Evolutionary conservation across 768 basidiomycete genomes (phyloP).

Genomic region (Leccinum longicurvipes): DNA sequence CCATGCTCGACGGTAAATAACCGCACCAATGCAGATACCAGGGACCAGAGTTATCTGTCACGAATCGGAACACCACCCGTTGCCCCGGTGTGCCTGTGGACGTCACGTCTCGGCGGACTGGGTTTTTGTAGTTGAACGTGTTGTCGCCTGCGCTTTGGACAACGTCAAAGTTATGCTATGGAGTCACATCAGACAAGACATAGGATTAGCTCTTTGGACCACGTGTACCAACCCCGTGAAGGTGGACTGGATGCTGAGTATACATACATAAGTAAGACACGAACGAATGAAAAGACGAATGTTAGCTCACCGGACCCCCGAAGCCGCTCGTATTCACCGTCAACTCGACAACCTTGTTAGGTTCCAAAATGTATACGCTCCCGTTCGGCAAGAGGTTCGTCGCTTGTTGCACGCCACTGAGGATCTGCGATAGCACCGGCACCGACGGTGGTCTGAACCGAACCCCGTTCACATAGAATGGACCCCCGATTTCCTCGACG

Average conservation of each 20-base stretch:
- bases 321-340: not conserved
- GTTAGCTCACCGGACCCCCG: not conserved
- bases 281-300: not conserved
- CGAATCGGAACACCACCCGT: not conserved
- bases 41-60: not conserved
- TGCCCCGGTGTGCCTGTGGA: not conserved
- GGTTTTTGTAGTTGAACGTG: not conserved
- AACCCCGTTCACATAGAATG: not conserved
- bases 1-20: not conserved
- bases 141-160: not conserved
- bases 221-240: not conserved
- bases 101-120: not conserved
- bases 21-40: slow-evolving; percentile 30
- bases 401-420: not conserved
- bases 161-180: not conserved
- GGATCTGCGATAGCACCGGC: not conserved
- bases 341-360: not conserved
- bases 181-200: not conserved
- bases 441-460: not conserved
- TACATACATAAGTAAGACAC: not conserved
- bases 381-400: not conserved
- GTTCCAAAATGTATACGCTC: not conserved
- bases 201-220: no score
- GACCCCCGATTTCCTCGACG: not conserved
- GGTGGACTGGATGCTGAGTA: not conserved